Base-by-base conservation (phyloP, 129 eudicot genomes). In the Silybum marianum region DNA sequence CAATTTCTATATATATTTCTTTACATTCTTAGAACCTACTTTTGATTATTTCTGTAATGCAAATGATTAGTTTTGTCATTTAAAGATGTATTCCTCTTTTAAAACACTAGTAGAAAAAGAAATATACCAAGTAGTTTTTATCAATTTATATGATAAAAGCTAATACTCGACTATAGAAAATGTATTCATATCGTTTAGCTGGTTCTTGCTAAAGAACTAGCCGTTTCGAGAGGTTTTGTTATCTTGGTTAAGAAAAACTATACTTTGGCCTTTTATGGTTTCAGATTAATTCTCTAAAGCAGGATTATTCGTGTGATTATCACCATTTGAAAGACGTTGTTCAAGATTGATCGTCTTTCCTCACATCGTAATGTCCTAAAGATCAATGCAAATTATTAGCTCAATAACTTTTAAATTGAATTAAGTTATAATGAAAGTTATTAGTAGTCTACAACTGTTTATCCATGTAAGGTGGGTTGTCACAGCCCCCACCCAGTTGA, bases 21-120 rank as follows among this genome's bases (percentile, higher is more conserved):
- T 79, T 80, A 58, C 58, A 69, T 69, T 74, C 69, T 82, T 75
- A 74, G 36, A 80, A 78, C 44, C 73, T 38, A 73, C 77, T 40
- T 82, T 80, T 79, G 78, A 76, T 21, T 40, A 78, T 70, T 40
- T 39, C 26, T 24, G 65, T n/a, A n/a, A 78, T 62, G 32, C 62
- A 51, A 63, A 34, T 14, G 2, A 34, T 34, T 12, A 30, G 32
- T 71, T 74, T 63, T 63, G 68, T 58, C 19, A 22, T 36, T 23
- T 14, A 71, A 58, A 51, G 60, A 71, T 30, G 11, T 18, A 46
- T 38, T 63, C 23, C 40, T 23, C 38, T 77, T 38, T 5, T 34
- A n/a, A 44, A 69, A 78, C 40, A 16, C 26, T n/a, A 42, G 40
- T 67, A 12, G 7, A 25, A 69, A 11, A 70, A 46, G 82, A 40